Base-by-base conservation (phyloP, 805 yeast genomes). In the Pichia nakasei region DNA sequence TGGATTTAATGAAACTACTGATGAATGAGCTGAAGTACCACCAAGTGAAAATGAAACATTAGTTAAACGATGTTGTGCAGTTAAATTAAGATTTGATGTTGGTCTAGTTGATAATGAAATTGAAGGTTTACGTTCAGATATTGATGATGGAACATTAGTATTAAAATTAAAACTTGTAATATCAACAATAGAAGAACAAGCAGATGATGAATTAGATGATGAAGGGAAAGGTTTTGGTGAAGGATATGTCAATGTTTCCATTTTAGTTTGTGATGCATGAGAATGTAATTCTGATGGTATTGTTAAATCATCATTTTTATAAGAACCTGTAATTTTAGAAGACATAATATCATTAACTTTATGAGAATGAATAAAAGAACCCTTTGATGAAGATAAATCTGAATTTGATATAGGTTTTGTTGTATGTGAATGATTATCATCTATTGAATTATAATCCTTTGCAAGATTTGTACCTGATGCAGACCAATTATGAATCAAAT, bases 21-120 rank as follows among this genome's bases (percentile, higher is more conserved):
- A 44, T 13, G 47, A 44, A 41, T 44, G 47, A 27, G 44, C 47
- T n/a, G 44, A 41, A 11, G 39, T 24, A n/a, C 47, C 47, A 41
- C 44, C 45, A 9, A 45, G 22, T 11, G 51, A 46, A 26, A 42
- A 42, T 6, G 47, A 42, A 18, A 45, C 48, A 34, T 42, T 45
- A 8, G 47, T 48, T 18, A 48, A 38, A 21, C 48, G 42, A 5
- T 39, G 26, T 36, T 38, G 45, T n/a, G 48, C 47, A n/a, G 50
- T 45, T 21, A 44, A 27, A 29, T 44, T 44, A 9, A 44, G 22
- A 29, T 31, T 40, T 13, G 47, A 43, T 1, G 36, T 33, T 21
- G 11, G 4, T 18, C 35, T 34, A 15, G 27, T 18, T 37, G 21
- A 22, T 5, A 41, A 17, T 13, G 44, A 37, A 17, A 24, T 24